Evolutionary conservation across 257 asterid species (phyloP).

Genomic region (Solanum virginianum): DNA sequence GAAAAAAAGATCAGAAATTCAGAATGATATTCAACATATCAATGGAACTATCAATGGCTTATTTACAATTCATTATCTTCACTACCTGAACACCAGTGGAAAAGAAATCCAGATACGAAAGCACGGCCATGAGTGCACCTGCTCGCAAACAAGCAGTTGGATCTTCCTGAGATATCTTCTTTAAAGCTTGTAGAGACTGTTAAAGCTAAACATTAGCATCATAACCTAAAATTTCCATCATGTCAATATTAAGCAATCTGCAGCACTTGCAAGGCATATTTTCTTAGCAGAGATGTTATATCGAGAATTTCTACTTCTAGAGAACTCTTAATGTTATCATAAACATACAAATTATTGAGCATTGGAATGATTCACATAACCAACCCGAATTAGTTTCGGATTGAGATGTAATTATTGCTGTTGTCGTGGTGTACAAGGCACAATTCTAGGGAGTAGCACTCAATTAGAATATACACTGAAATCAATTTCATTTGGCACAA

Average conservation of each 20-base stretch:
- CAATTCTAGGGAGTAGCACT: background rate
- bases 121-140: constrained; percentile 98
- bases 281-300: background rate
- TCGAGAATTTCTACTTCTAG: background rate
- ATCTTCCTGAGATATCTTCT: constrained; percentile 93
- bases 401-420: background rate
- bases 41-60: background rate
- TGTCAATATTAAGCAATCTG: background rate
- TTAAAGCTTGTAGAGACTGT: constrained; percentile 95
- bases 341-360: background rate
- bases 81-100: constrained; percentile 96
- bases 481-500: background rate
- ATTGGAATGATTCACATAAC: background rate
- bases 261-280: background rate
- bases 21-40: background rate
- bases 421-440: background rate
- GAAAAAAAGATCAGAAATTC: background rate
- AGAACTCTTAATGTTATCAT: background rate
- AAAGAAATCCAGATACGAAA: constrained; percentile 94
- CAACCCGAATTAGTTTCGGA: background rate
- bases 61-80: background rate
- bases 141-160: constrained; percentile 98
- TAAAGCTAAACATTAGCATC: background rate
- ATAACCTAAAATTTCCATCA: background rate
- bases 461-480: background rate